phyloP scores from a whole-genome alignment of 495 filamentous ascomycete genomes.

The Penicillium odoratum region DNA sequence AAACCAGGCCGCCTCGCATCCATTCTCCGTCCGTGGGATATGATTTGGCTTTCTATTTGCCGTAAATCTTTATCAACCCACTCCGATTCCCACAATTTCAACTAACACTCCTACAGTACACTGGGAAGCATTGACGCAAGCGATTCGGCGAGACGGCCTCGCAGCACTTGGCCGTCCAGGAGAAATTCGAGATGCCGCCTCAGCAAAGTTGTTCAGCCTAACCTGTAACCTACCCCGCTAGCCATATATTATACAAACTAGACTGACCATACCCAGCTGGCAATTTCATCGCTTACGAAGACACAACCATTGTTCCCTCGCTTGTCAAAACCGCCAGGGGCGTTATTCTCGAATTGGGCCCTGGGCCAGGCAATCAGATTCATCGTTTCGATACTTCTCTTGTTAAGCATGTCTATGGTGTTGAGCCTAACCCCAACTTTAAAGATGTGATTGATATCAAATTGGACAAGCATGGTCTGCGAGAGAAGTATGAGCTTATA shows the following conservation, averaged over 20 bases:
- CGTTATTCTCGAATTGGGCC: constrained; percentile 49
- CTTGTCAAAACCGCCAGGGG: constrained; percentile 40
- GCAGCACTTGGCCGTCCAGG: constrained; percentile 13
- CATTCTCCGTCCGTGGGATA: constrained; percentile 16
- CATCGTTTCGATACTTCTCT: constrained; percentile 35
- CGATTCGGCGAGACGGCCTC: constrained; percentile 23
- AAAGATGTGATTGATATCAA: constrained; percentile 21
- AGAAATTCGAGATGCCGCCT: constrained; percentile 23
- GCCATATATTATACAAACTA: not conserved
- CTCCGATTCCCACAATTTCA: not conserved
- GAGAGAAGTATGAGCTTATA: constrained; percentile 42
- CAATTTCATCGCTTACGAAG: constrained; percentile 39
- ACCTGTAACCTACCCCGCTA: constrained; percentile 12
- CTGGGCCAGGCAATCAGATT: constrained; percentile 49
- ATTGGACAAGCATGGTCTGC: constrained; percentile 25
- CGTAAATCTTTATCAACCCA: constrained; percentile 9
- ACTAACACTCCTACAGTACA: constrained; percentile 20
- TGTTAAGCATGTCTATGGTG: constrained; percentile 40
- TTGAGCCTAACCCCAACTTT: constrained; percentile 44
- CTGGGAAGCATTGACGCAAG: constrained; percentile 21
- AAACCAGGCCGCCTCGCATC: constrained; percentile 17
- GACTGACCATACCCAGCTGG: constrained; percentile 16
- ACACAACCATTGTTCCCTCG: constrained; percentile 41
- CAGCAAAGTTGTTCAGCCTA: constrained; percentile 22
- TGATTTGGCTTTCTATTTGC: constrained; percentile 27